Percentiles rank a stretch among this genome's conserved stretches.
Evolutionary conservation across 106 monocot genomes (phyloP).

Genomic region (Dendrobium chrysotoxum): DNA sequence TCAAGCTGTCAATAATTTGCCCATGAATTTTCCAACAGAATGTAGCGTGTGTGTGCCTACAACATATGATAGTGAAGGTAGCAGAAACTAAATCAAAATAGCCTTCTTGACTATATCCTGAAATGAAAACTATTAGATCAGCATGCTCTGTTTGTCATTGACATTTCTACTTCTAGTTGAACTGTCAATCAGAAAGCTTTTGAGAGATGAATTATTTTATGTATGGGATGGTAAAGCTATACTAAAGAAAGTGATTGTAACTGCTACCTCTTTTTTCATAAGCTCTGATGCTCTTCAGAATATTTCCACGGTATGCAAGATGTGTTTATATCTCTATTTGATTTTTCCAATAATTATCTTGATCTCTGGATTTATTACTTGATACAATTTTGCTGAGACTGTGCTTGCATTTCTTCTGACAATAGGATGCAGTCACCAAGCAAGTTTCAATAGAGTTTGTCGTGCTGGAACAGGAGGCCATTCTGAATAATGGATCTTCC

Average conservation of each 20-base stretch:
- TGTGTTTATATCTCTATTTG: neutral
- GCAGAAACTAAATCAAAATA: neutral
- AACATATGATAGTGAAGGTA: constrained; percentile 38
- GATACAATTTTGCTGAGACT: neutral
- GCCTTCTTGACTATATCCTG: neutral
- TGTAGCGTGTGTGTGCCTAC: constrained; percentile 7
- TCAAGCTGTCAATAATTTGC: constrained; percentile 68
- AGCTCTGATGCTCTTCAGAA: constrained; percentile 41
- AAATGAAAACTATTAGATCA: neutral
- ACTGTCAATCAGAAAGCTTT: constrained; percentile 31
- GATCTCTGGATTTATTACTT: neutral
- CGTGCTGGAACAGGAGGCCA: constrained; percentile 37
- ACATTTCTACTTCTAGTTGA: constrained; percentile 22
- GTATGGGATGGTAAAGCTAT: constrained; percentile 50
- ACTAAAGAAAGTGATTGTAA: constrained; percentile 66
- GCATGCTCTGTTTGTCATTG: neutral
- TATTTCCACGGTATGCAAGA: constrained; percentile 48
- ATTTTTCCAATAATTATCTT: neutral
- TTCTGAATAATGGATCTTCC: constrained; percentile 14
- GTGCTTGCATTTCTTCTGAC: neutral
- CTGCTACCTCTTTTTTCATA: constrained; percentile 28
- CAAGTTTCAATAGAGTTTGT: constrained; percentile 69
- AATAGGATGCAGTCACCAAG: constrained; percentile 66
- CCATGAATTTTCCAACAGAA: constrained; percentile 45
- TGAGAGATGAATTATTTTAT: constrained; percentile 47